phyloP scores from a whole-genome alignment of 805 yeast genomes.

The Ogataea dorogensis region DNA sequence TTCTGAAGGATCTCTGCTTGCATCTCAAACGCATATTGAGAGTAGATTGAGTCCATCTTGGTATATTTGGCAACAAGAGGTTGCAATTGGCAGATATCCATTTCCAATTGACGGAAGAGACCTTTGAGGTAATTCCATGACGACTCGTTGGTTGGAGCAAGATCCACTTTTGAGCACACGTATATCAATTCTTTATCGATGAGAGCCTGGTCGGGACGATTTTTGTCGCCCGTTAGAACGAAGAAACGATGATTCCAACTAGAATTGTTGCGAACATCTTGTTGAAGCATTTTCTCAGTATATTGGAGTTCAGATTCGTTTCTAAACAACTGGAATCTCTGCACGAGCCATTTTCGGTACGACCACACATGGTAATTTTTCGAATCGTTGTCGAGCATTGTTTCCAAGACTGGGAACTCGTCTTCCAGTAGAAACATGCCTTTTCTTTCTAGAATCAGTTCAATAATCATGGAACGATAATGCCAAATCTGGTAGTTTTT shows the following conservation, averaged over 20 bases:
- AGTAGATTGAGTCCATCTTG: conserved; percentile 30
- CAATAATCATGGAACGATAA: conserved; percentile 69
- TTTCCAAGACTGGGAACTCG: conserved; percentile 64
- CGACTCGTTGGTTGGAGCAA: conserved; percentile 79
- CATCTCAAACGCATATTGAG: conserved; percentile 64
- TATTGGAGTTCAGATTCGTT: conserved; percentile 49
- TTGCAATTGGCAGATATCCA: conserved; percentile 39
- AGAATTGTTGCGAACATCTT: conserved; percentile 83
- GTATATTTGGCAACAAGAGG: conserved; percentile 46
- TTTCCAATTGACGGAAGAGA: conserved; percentile 35
- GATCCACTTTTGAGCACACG: conserved; percentile 45
- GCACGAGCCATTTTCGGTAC: conserved; percentile 79
- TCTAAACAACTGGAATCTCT: conserved; percentile 48
- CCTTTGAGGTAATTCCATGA: conserved; percentile 84
- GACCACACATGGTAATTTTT: conserved; percentile 98
- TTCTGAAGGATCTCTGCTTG: conserved; percentile 49
- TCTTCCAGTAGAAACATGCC: conserved; percentile 41
- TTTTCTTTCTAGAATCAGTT: conserved; percentile 20
- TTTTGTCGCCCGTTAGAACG: conserved; percentile 37
- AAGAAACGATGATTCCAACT: conserved; percentile 91
- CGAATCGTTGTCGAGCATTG: conserved; percentile 73
- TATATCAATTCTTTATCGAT: conserved; percentile 51
- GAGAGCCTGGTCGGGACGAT: conserved; percentile 14
- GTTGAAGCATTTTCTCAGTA: conserved; percentile 44
- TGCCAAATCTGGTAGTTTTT: conserved; percentile 99